Percentiles rank a stretch among this genome's conserved stretches.
Evolutionary conservation across 1,139 yeast species (phyloP).

Genomic region (Candida dubliniensis): DNA sequence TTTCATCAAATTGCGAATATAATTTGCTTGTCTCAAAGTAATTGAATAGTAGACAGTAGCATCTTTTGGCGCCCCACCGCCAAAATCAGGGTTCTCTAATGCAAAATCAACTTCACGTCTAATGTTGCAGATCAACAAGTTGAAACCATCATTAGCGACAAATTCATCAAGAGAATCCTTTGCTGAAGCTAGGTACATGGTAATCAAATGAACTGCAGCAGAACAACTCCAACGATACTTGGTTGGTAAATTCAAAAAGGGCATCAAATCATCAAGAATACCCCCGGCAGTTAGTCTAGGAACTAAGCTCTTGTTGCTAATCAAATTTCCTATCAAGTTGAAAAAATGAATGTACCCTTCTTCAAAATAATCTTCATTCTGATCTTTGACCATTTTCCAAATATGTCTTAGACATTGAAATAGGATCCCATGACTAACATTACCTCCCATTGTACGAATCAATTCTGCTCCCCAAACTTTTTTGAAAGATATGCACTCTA

Average conservation of each 20-base stretch:
- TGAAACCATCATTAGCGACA: slow-evolving; percentile 66
- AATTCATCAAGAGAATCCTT: slow-evolving; percentile 58
- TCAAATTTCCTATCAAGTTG: slow-evolving; percentile 56
- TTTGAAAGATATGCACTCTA: slow-evolving; percentile 70
- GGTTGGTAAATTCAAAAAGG: slow-evolving; percentile 56
- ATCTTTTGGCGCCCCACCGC: slow-evolving; percentile 54
- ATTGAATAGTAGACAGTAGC: slow-evolving; percentile 58
- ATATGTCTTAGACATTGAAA: slow-evolving; percentile 71
- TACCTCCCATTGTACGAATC: slow-evolving; percentile 82
- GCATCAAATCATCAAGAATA: slow-evolving; percentile 62
- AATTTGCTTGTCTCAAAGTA: slow-evolving; percentile 64
- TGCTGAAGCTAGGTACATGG: slow-evolving; percentile 49
- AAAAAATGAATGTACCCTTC: slow-evolving; percentile 56
- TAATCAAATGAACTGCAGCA: slow-evolving; percentile 64
- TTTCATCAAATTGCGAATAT: slow-evolving; percentile 56
- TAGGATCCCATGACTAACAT: slow-evolving; percentile 80
- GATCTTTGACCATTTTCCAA: slow-evolving; percentile 44
- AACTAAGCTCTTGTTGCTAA: slow-evolving; percentile 53
- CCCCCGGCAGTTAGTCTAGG: slow-evolving; percentile 62
- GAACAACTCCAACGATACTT: slow-evolving; percentile 59
- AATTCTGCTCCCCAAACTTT: slow-evolving; percentile 77
- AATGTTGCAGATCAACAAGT: slow-evolving; percentile 57
- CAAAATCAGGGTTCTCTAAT: slow-evolving; percentile 52
- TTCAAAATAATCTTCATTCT: slow-evolving; percentile 38
- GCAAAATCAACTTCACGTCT: slow-evolving; percentile 70